Evolutionary conservation across 2,329 filamentous ascomycete genomes (phyloP).

Genomic region (Fusarium anthophilum): DNA sequence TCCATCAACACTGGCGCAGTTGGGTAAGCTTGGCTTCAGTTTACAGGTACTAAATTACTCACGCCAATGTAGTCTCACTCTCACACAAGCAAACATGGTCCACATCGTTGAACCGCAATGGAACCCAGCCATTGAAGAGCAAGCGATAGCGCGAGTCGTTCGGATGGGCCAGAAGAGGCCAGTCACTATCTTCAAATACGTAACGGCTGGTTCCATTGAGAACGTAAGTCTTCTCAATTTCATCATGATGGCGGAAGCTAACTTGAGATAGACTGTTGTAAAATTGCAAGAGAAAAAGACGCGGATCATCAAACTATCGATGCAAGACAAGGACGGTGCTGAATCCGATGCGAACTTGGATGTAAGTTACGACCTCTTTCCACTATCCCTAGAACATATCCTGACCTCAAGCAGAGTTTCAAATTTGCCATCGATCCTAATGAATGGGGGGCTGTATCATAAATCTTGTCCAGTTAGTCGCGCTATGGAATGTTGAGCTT

Average conservation of each 20-base stretch:
- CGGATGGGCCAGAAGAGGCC: neutral
- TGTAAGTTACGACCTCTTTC: neutral
- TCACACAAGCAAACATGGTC: neutral
- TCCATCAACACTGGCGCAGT: slow-evolving; percentile 14
- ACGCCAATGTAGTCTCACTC: neutral
- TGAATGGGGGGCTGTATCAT: neutral
- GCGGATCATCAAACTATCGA: neutral
- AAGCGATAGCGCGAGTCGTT: neutral
- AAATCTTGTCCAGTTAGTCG: neutral
- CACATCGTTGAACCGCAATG: neutral
- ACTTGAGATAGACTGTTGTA: accelerated
- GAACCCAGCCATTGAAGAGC: slow-evolving; percentile 1
- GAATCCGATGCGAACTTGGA: neutral
- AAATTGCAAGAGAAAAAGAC: slow-evolving; percentile 10
- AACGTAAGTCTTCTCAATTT: accelerated
- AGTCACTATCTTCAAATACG: neutral
- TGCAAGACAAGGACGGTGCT: neutral
- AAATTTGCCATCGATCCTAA: slow-evolving; percentile 7
- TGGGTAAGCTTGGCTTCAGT: neutral
- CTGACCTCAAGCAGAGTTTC: neutral
- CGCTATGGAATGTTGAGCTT: neutral
- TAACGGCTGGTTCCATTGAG: neutral
- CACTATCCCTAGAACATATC: accelerated
- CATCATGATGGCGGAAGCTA: accelerated
- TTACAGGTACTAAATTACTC: accelerated